Base-by-base conservation (phyloP, 345 rosid species). In the Mercurialis annua region DNA sequence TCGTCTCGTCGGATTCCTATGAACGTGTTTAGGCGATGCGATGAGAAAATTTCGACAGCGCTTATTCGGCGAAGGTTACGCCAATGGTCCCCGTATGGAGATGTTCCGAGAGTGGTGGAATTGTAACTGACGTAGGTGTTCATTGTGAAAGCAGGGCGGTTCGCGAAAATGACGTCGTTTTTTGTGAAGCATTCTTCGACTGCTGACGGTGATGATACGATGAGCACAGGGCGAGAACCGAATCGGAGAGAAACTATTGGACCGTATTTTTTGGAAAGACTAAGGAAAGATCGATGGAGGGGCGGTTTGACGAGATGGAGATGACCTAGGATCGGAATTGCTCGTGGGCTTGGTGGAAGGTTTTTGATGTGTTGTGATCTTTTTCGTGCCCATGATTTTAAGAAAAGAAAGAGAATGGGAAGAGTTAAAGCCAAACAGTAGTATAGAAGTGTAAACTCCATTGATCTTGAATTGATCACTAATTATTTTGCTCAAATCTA, bases 31-130 rank as follows among this genome's bases (percentile, higher is more conserved):
- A 83, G 74, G 16, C 78, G 73, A 42, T 57, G 46, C 17, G 74
- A 23, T 10, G 87, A 81, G 66, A 78, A 81, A 11, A 83, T 57
- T 26, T 81, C 77, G 8, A 72, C 43, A 21, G 76, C 29, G 21
- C 76, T 62, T 38, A 83, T 71, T 24, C 82, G 78, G 58, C 84
- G 73, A 18, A 83, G 72, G 73, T 51, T 83, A 26, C 84, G 79
- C 84, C 80, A 80, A 26, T 78, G 87, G 18, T 76, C 76, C 1
- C 82, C 80, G 11, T 74, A 80, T 14, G 79, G 38, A 4, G 82
- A 50, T 16, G 66, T 16, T 1, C 24, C 34, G 50, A 78, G n/a
- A 33, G 74, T 60, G 38, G 79, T 78, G 70, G 46, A 55, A 70
- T 81, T 78, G 71, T 71, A 83, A 24, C 4, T 11, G 5, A 66